Percentiles rank a stretch among this genome's conserved stretches.
phyloP scores from a whole-genome alignment of 192 early-diverging fungal genomes.

The Gorgonomyces haynaldii region DNA sequence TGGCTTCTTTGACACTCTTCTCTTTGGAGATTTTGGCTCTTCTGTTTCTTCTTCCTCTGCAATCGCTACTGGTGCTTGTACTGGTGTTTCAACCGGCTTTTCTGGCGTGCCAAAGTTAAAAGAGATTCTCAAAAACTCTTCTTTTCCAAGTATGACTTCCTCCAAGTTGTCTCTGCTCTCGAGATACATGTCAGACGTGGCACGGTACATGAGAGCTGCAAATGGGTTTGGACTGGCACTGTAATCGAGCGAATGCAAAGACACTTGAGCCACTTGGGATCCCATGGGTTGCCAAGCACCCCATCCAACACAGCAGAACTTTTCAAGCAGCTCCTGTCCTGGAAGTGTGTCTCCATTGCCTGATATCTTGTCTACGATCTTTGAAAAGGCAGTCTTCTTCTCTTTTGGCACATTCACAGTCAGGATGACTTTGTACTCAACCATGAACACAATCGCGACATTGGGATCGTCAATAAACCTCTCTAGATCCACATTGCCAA shows the following conservation, averaged over 20 bases:
- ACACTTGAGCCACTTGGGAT: no score
- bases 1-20: constrained; percentile 2
- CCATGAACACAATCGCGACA: constrained; percentile 29
- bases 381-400: constrained; percentile 15
- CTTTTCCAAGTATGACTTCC: no score
- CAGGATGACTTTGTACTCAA: constrained; percentile 33
- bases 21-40: constrained; percentile 10
- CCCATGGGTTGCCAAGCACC: no score
- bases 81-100: not conserved
- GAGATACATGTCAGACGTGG: not conserved
- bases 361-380: constrained; percentile 10
- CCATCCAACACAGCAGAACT: no score
- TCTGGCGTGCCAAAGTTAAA: not conserved
- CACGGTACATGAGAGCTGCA: not conserved
- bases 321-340: no score
- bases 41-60: constrained; percentile 10
- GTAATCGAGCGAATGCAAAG: no score
- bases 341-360: no score
- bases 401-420: constrained; percentile 8
- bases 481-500: constrained; percentile 22
- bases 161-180: no score
- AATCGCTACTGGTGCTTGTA: constrained; percentile 1
- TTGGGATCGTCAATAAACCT: constrained; percentile 12
- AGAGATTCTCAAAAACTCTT: no score
- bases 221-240: no score